phyloP scores from a whole-genome alignment of 352 stramenopile genomes.

The Globisporangium cystogenes region DNA sequence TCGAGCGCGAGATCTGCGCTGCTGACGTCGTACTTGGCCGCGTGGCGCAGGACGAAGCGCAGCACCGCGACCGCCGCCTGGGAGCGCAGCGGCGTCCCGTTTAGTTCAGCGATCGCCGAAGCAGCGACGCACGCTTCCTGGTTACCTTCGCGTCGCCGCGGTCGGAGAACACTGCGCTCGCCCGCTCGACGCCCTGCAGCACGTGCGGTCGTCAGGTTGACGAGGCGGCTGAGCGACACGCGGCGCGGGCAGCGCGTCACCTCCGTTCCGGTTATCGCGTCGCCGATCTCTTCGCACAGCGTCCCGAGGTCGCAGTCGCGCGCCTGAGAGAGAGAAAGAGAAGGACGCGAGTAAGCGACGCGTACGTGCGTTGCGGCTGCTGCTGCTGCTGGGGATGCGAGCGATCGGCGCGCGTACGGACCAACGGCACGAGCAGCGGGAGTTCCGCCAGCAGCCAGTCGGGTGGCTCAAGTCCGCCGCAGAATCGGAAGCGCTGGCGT shows the following conservation, averaged over 20 bases:
- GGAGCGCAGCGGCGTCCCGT: too few species aligned
- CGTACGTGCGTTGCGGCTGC: background rate
- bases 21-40: conserved; percentile 8
- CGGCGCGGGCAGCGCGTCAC: background rate
- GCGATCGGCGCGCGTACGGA: background rate
- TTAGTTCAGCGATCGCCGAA: too few species aligned
- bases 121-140: too few species aligned
- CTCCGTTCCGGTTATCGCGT: background rate
- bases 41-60: conserved; percentile 5
- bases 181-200: background rate
- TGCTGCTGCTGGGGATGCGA: background rate
- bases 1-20: background rate
- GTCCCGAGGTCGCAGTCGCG: background rate
- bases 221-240: too few species aligned
- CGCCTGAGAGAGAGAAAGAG: background rate
- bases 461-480: conserved; percentile 2
- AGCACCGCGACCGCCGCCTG: conserved; percentile 2
- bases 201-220: background rate
- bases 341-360: too few species aligned
- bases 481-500: background rate
- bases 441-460: conserved; percentile 1
- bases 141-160: conserved; percentile 3
- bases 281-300: background rate
- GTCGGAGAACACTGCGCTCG: background rate
- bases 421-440: background rate